These are phyloP conservation scores for Trametes cinnabarina DNA, from an alignment of 768 basidiomycete genomes.

Conservation along the genomic window DNA sequence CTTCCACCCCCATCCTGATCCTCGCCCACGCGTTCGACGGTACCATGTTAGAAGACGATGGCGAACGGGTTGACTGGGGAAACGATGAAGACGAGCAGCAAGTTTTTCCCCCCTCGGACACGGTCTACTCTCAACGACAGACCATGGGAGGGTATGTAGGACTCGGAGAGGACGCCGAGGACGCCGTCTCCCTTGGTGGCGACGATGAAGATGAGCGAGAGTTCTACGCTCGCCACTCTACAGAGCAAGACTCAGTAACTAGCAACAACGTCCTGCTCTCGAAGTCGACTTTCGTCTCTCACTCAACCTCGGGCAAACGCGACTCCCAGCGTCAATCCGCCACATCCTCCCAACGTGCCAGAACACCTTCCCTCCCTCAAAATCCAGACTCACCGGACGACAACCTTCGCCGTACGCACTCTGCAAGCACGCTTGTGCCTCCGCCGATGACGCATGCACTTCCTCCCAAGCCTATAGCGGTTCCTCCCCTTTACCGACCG, in stretches of 20 bases:
- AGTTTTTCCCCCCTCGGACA: slow-evolving; percentile 8
- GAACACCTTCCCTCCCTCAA: slow-evolving; percentile 17
- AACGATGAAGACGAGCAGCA: slow-evolving; percentile 45
- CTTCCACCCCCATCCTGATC: slow-evolving; percentile 4
- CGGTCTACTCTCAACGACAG: slow-evolving; percentile 13
- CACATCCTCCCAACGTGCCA: slow-evolving; percentile 14
- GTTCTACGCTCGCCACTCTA: slow-evolving; percentile 45
- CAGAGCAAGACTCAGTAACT: slow-evolving; percentile 26
- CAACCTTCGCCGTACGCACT: slow-evolving; percentile 28
- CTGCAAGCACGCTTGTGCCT: slow-evolving; percentile 31
- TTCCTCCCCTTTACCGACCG: slow-evolving; percentile 43
- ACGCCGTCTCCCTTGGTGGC: slow-evolving; percentile 69
- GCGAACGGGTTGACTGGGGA: slow-evolving; percentile 71
- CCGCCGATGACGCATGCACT: slow-evolving; percentile 55
- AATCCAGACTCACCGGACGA: slow-evolving; percentile 23
- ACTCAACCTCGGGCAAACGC: slow-evolving; percentile 19
- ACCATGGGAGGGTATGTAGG: slow-evolving; percentile 19
- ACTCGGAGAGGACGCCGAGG: slow-evolving; percentile 51
- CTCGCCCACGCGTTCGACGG: slow-evolving; percentile 12
- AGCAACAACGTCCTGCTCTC: neutral
- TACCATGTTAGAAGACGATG: slow-evolving; percentile 60
- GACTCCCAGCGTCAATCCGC: slow-evolving; percentile 27
- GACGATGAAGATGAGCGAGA: slow-evolving; percentile 62
- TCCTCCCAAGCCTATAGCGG: slow-evolving; percentile 61
- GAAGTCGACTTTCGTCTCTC: slow-evolving; percentile 5